These are phyloP conservation scores for Coleophoma crateriformis DNA, from an alignment of 2,329 filamentous ascomycete species.

Conservation along the genomic window DNA sequence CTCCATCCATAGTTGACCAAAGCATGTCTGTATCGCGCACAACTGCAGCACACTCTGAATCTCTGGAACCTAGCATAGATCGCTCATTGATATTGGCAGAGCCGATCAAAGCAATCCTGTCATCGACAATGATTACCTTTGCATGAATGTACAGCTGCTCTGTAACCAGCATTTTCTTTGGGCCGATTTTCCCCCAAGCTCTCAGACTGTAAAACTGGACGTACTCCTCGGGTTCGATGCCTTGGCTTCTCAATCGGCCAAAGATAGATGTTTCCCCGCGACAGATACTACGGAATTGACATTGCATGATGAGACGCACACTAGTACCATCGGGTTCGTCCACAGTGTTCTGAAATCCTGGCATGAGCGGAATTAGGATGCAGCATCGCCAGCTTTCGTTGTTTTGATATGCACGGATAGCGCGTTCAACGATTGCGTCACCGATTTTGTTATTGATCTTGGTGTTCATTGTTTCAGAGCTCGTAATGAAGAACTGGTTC, in stretches of 20 bases:
- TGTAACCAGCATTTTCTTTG: constrained; percentile 76
- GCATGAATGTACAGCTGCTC: constrained; percentile 98
- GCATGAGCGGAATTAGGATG: constrained; percentile 90
- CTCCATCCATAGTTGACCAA: constrained; percentile 83
- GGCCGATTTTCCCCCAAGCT: constrained; percentile 86
- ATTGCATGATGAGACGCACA: constrained; percentile 92
- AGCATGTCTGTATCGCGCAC: constrained; percentile 92
- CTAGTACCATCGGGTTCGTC: constrained; percentile 92
- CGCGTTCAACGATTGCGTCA: constrained; percentile 88
- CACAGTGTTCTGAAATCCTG: constrained; percentile 97
- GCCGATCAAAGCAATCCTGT: constrained; percentile 87
- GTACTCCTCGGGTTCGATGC: constrained; percentile 90
- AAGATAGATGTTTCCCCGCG: constrained; percentile 91
- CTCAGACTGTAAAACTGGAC: constrained; percentile 92
- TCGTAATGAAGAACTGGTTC: constrained; percentile 97
- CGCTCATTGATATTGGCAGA: constrained; percentile 99
- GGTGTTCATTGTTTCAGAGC: constrained; percentile 79
- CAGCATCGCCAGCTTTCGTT: constrained; percentile 86
- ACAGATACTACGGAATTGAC: constrained; percentile 93
- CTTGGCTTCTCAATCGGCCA: constrained; percentile 69
- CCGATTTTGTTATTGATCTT: constrained; percentile 91
- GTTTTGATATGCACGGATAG: constrained; percentile 76
- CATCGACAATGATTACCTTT: constrained; percentile 94
- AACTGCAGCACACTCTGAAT: constrained; percentile 87
- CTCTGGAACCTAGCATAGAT: constrained; percentile 85